These are phyloP conservation scores for Cardamine occulta DNA, from an alignment of 345 rosid genomes.

Conservation along the genomic window DNA sequence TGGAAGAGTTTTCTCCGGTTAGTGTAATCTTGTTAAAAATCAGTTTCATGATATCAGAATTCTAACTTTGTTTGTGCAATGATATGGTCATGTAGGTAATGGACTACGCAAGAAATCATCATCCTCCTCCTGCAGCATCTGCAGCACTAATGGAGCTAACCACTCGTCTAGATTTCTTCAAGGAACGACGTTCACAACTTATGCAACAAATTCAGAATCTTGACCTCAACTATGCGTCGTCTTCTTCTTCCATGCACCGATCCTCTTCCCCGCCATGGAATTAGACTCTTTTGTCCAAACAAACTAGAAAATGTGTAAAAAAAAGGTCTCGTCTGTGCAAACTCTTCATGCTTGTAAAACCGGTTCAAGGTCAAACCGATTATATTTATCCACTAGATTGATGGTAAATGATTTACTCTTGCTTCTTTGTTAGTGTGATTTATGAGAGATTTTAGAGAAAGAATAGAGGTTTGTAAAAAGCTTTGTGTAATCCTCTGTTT, in stretches of 20 bases:
- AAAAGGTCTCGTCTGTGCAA: constrained; percentile 12
- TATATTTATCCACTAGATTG: constrained; percentile 15
- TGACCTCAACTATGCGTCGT: constrained; percentile 72
- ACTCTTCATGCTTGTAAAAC: constrained; percentile 36
- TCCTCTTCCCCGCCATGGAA: constrained; percentile 93
- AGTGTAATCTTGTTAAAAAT: neutral
- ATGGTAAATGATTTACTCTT: neutral
- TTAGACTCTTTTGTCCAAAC: constrained; percentile 36
- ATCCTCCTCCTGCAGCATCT: constrained; percentile 69
- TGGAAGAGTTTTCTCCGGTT: constrained; percentile 44
- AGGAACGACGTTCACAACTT: constrained; percentile 93
- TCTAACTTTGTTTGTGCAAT: neutral
- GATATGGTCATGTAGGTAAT: constrained; percentile 49
- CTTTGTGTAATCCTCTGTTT: neutral
- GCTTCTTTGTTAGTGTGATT: neutral
- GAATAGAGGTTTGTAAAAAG: neutral
- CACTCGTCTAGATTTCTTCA: constrained; percentile 92
- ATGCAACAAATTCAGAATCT: constrained; percentile 97
- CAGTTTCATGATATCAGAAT: neutral
- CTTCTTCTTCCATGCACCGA: constrained; percentile 67
- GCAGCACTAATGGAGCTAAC: constrained; percentile 89
- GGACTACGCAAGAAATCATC: constrained; percentile 48
- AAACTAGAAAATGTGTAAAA: constrained; percentile 28
- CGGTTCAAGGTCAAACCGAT: constrained; percentile 24
- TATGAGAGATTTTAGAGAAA: neutral